Percentiles rank a stretch among this genome's conserved stretches.
phyloP scores from a whole-genome alignment of 352 stramenopile species.

The Phytophthora pini region DNA sequence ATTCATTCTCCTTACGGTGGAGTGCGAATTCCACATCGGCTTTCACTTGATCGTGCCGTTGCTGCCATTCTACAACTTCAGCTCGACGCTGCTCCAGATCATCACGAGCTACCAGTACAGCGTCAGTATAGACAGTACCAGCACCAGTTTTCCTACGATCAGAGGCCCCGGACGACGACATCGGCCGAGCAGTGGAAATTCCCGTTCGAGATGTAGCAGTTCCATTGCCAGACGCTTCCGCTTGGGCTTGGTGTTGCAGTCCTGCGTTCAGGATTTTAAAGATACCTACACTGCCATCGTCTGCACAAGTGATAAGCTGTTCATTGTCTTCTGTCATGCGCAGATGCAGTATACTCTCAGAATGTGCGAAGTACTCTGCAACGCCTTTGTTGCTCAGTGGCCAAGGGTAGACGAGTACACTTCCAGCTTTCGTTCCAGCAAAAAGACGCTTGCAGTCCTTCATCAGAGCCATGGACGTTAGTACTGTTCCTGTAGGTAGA shows the following conservation, averaged over 20 bases:
- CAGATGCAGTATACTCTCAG: constrained; percentile 68
- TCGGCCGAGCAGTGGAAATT: constrained; percentile 23
- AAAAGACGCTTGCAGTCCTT: constrained; percentile 72
- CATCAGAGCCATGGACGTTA: constrained; percentile 67
- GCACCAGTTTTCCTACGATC: constrained; percentile 26
- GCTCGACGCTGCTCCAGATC: constrained; percentile 77
- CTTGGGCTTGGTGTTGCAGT: constrained; percentile 11
- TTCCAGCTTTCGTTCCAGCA: constrained; percentile 66
- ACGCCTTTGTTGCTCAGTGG: constrained; percentile 52
- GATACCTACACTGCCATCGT: constrained; percentile 70
- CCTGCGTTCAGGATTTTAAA: constrained; percentile 51
- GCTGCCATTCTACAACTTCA: constrained; percentile 61
- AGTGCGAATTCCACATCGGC: constrained; percentile 86
- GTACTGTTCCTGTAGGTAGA: constrained; percentile 40
- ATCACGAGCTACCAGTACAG: constrained; percentile 74
- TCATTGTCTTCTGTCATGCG: constrained; percentile 80
- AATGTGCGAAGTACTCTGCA: constrained; percentile 63
- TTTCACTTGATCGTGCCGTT: constrained; percentile 81
- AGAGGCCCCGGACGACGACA: constrained; percentile 21
- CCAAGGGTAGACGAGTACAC: constrained; percentile 69
- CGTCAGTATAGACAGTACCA: constrained; percentile 41
- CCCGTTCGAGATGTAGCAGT: constrained; percentile 9
- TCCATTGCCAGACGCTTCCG: constrained; percentile 3
- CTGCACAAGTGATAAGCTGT: constrained; percentile 53
- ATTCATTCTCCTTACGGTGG: constrained; percentile 89